Evolutionary conservation across 345 rosid species (phyloP), one percentile per base, ranked within the genome.

Genomic region (Populus euphratica): DNA sequence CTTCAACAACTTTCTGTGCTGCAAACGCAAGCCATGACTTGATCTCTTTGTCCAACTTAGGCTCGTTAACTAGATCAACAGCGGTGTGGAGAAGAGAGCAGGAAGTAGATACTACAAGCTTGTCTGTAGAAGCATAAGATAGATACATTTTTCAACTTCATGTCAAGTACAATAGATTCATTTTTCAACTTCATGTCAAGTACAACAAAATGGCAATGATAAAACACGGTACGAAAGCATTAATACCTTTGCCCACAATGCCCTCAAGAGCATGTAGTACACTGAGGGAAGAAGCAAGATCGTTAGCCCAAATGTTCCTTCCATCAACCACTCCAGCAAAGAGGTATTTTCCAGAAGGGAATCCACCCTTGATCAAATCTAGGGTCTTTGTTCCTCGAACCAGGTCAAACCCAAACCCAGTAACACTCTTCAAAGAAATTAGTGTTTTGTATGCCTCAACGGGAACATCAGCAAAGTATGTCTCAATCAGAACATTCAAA

Each of bases 11-110:
- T 84, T 96, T 96, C 80, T 96, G 98, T 64, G 97, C 99, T 52
- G 98, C 97, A 84, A 96, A 96, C 66, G 99, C 99, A 49, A 96
- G 88, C 99, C 99, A 93, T 21, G 99, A 92, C 77, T 93, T 93
- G 81, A 96, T 87, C 78, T 96, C 99, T n/a, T 83, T 73, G 69
- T 95, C 99, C 4, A 95, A 84, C 86, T 95, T 93, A 44, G 90
- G 83, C 87, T 94, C 98, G 72, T 94, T 94, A 54, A 87, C 81
- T 54, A 94, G 93, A 72, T 94, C 98, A 74, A 94, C 98, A 2
- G 96, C 98, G 8, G 98, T 94, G 88, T 95, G 99, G 75, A 91
- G 92, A 83, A 96, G 98, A 80, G 99, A 96, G 90, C 94, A 92
- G 73, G 99, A 93, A 80, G 98, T 96, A 63, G 98, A 96, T 73